Evolutionary conservation across 2,329 filamentous ascomycete genomes (phyloP).

Genomic region (Clarireedia paspali): DNA sequence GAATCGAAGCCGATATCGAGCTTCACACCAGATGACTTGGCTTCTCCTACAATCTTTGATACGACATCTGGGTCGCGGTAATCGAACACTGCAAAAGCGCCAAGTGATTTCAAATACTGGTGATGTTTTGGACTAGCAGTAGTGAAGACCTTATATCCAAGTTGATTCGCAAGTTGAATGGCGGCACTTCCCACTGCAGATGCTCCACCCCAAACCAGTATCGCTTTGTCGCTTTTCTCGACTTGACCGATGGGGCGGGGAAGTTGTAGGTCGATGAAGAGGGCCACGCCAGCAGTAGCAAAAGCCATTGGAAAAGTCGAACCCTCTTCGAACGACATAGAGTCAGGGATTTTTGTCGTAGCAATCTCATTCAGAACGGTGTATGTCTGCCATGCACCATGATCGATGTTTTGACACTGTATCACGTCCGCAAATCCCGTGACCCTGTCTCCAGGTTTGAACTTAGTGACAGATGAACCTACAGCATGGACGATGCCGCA

Average conservation of each 20-base stretch:
- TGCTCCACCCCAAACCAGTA: conserved; percentile 29
- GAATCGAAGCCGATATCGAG: conserved; percentile 12
- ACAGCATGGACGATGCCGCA: conserved; percentile 13
- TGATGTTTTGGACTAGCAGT: conserved; percentile 30
- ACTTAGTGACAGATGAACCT: conserved; percentile 15
- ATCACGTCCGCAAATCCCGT: conserved; percentile 38
- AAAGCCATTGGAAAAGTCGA: conserved; percentile 25
- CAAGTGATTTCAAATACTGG: conserved; percentile 31
- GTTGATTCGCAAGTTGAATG: conserved; percentile 35
- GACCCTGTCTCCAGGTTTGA: conserved; percentile 32
- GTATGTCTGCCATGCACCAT: conserved; percentile 35
- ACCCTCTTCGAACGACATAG: conserved; percentile 22
- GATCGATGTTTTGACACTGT: conserved; percentile 25
- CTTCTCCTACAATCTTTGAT: conserved; percentile 7
- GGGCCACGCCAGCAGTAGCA: conserved; percentile 11
- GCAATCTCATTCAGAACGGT: conserved; percentile 38
- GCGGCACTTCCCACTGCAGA: conserved; percentile 25
- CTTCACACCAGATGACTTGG: conserved; percentile 3
- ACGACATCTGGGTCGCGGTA: conserved; percentile 23
- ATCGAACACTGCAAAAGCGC: conserved; percentile 37
- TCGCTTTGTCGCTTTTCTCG: conserved; percentile 13
- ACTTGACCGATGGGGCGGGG: conserved; percentile 9
- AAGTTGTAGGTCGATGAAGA: conserved; percentile 9
- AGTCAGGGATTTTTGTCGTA: conserved; percentile 22
- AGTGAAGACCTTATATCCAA: conserved; percentile 35